Evolutionary conservation across 441 rosid species (phyloP).

Genomic region (Pelargonium myrrhifolium): DNA sequence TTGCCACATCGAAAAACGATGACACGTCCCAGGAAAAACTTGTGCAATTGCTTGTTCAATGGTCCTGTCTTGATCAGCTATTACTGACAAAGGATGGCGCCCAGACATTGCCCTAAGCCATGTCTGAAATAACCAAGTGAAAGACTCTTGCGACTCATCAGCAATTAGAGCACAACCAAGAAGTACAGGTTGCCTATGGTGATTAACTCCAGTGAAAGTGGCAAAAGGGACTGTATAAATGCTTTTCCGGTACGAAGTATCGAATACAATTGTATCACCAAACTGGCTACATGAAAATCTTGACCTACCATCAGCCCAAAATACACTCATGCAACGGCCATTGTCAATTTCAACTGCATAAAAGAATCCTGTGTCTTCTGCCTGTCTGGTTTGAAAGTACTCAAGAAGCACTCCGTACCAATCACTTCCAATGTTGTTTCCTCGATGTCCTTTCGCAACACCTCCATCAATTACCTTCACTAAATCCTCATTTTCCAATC

Average conservation of each 20-base stretch:
- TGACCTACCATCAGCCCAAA: slow-evolving; percentile 83
- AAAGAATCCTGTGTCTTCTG: slow-evolving; percentile 73
- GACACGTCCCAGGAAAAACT: slow-evolving; percentile 66
- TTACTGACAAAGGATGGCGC: slow-evolving; percentile 54
- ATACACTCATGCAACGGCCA: slow-evolving; percentile 55
- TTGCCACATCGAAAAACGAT: slow-evolving; percentile 72
- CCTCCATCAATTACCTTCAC: slow-evolving; percentile 31
- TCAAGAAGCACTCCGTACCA: slow-evolving; percentile 65
- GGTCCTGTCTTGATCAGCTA: slow-evolving; percentile 74
- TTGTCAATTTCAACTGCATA: slow-evolving; percentile 46
- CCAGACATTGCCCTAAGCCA: slow-evolving; percentile 75
- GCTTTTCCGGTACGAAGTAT: slow-evolving; percentile 63
- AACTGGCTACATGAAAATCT: slow-evolving; percentile 80
- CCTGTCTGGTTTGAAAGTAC: slow-evolving; percentile 65
- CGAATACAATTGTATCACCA: slow-evolving; percentile 61
- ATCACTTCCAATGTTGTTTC: slow-evolving; percentile 55
- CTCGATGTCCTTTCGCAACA: slow-evolving; percentile 27
- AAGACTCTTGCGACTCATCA: slow-evolving; percentile 56
- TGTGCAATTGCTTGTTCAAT: slow-evolving; percentile 56
- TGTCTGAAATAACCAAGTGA: slow-evolving; percentile 73
- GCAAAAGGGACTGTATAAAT: slow-evolving; percentile 65
- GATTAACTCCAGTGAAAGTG: slow-evolving; percentile 67
- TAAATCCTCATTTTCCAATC: slow-evolving; percentile 40
- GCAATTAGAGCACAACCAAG: slow-evolving; percentile 74
- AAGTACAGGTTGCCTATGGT: slow-evolving; percentile 77